Evolutionary conservation across 768 basidiomycete species (phyloP), one percentile per base, ranked within the genome.

Genomic region (Paxillus rubicundulus): DNA sequence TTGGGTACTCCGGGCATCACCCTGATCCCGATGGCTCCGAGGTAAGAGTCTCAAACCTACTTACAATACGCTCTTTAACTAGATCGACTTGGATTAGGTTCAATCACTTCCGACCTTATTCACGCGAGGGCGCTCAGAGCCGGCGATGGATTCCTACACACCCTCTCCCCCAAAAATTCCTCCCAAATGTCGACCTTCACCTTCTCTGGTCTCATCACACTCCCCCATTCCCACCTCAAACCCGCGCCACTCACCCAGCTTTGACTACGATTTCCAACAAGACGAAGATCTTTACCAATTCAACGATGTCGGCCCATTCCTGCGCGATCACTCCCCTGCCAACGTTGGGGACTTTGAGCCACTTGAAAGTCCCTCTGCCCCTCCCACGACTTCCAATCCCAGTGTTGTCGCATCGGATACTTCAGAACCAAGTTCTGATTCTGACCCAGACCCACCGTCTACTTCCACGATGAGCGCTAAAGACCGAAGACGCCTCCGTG

Each of bases 401-500:
- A 60, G 58, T 37, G 53, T 46, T 30, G n/a, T 53, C 13, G 50
- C 51, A 4, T 62, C 64, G 16, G 56, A 57, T 27, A 27, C 62
- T 5, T 58, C 63, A 0, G 58, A 42, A 30, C 30, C 47, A 13
- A 50, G 57, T 2, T 61, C 63, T 3, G 58, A 60, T n/a, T 43
- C 39, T 16, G 34, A 24, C 9, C 69, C 58, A 17, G 61, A 60
- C 39, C 49, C 54, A 18, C 41, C 56, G 5, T 54, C 59, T 9
- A 24, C 50, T 10, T 4, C 39, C 7, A 50, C 52, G 41, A 61
- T 72, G 60, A 66, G 20, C 42, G 55, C 61, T 24, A 63, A 58
- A 54, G 70, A 74, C 30, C 67, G 66, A 47, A 75, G 70, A 60
- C 59, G 64, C 28, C 46, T 71, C 28, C 77, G 74, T 33, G 73